Evolutionary conservation across 306 rosid species (phyloP).

Genomic region (Fagus crenata): DNA sequence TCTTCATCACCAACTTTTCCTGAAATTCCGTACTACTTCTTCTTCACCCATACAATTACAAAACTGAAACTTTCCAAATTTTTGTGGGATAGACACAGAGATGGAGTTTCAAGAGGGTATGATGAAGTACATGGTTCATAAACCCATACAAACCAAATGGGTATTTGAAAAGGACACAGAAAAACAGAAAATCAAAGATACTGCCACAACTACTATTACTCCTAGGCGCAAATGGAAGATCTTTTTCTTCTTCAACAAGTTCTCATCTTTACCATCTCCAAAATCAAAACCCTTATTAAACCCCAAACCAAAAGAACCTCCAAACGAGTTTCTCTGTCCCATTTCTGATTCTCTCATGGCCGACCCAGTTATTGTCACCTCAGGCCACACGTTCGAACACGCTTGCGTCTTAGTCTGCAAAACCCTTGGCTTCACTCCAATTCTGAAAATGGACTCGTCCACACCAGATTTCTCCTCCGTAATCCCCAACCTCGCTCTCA

Average conservation of each 20-base stretch:
- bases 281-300: constrained; percentile 27
- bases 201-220: background rate
- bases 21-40: constrained; percentile 14
- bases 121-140: constrained; percentile 43
- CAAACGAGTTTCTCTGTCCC: constrained; percentile 82
- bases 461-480: constrained; percentile 71
- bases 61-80: background rate
- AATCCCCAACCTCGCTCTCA: constrained; percentile 77
- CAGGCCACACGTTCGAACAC: constrained; percentile 87
- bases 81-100: background rate
- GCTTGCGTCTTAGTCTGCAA: constrained; percentile 56
- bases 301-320: constrained; percentile 35
- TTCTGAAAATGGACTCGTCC: constrained; percentile 46
- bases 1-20: constrained; percentile 9
- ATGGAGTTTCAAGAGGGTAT: constrained; percentile 70
- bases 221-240: constrained; percentile 70
- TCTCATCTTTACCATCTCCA: constrained; percentile 28
- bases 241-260: constrained; percentile 26
- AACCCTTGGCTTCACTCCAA: constrained; percentile 53
- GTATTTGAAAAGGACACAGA: constrained; percentile 13
- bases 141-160: constrained; percentile 27
- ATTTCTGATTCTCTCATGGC: constrained; percentile 69
- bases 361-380: constrained; percentile 86
- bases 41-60: background rate
- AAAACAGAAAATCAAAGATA: constrained; percentile 21